Base-by-base conservation (phyloP, 352 stramenopile genomes). In the Phytophthora pisi region DNA sequence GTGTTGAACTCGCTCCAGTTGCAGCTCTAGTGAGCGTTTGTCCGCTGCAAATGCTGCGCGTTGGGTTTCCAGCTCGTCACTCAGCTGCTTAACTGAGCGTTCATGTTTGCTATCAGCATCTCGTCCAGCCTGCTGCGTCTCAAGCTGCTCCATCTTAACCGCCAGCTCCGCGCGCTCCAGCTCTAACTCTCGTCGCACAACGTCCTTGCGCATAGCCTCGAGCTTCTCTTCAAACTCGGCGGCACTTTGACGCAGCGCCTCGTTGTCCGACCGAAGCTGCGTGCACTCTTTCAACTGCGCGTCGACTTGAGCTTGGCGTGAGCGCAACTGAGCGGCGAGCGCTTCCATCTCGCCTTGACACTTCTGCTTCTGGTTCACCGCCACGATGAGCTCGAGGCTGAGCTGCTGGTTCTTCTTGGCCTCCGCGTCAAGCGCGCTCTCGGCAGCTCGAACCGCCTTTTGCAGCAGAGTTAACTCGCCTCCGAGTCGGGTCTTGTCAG, bases 341-440 rank as follows among this genome's bases (percentile, higher is more conserved):
- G 38, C 36, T 42, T 85, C 79, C 18, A 74, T 62, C 11, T 87
- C 74, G 3, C 51, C 16, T 13, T 81, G 65, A 3, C 75, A 56
- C 43, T 81, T 80, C 52, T 84, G 69, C 61, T 88, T 88, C 40
- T 92, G 82, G 57, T 90, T 92, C 13, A 92, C 79, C 3, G 86
- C 62, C 11, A 90, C 72, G 6, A 92, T 78, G 10, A 92, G 54
- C 56, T 91, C 84, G 10, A 91, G 65, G 66, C 81, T 89, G 1
- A 92, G 72, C 47, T 92, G 81, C 46, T 92, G 81, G 31, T 83
- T 88, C 62, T 88, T 91, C 57, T 84, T 86, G 1, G 38, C 60
- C n/a, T 91, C 77, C 5, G 69, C 51, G 4, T 77, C 56, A 4
- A 70, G 55, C 28, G 57, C 49, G 15, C 66, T 58, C n/a, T 87